A percentile compares a stretch with the other conserved stretches of the same genome.
phyloP scores from a whole-genome alignment of 2,329 filamentous ascomycete genomes.

The Aspergillus arachidicola region DNA sequence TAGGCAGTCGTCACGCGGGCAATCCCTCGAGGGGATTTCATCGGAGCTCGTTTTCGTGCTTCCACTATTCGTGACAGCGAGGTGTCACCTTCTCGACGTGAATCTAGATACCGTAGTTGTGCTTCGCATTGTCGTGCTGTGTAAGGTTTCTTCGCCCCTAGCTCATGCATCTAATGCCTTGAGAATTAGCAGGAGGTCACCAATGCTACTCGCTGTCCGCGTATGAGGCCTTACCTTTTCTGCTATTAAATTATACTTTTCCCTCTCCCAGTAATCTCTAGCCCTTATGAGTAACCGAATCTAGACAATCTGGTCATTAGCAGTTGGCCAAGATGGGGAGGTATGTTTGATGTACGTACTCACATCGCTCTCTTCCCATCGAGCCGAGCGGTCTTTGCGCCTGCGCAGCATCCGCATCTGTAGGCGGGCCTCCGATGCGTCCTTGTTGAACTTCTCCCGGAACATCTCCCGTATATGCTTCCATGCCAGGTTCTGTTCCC shows the following conservation, averaged over 20 bases:
- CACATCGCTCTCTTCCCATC: conserved; percentile 48
- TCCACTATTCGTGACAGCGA: conserved; percentile 27
- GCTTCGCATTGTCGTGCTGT: conserved; percentile 40
- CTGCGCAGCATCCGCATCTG: conserved; percentile 46
- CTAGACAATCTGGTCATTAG: conserved; percentile 27
- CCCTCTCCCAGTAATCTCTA: conserved; percentile 39
- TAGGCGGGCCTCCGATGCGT: conserved; percentile 42
- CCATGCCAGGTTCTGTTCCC: conserved; percentile 42
- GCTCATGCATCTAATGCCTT: conserved; percentile 32
- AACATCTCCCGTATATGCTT: conserved; percentile 41
- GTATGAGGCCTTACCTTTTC: conserved; percentile 35
- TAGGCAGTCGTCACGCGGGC: conserved; percentile 3
- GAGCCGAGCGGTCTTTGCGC: conserved; percentile 36
- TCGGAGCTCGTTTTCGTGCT: conserved; percentile 19
- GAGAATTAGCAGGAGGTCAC: neutral
- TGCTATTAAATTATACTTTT: conserved; percentile 43
- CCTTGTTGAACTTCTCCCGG: conserved; percentile 39
- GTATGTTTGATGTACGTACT: conserved; percentile 38
- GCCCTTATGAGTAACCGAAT: conserved; percentile 39
- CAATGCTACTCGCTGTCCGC: neutral
- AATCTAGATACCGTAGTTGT: conserved; percentile 33
- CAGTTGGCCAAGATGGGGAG: conserved; percentile 6
- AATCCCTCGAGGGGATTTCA: conserved; percentile 9
- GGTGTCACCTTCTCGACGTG: conserved; percentile 20
- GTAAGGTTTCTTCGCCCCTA: conserved; percentile 36